Conservation (phyloP, 1,284 basidiomycete species). For the Quambalaria eucalypti region DNA sequence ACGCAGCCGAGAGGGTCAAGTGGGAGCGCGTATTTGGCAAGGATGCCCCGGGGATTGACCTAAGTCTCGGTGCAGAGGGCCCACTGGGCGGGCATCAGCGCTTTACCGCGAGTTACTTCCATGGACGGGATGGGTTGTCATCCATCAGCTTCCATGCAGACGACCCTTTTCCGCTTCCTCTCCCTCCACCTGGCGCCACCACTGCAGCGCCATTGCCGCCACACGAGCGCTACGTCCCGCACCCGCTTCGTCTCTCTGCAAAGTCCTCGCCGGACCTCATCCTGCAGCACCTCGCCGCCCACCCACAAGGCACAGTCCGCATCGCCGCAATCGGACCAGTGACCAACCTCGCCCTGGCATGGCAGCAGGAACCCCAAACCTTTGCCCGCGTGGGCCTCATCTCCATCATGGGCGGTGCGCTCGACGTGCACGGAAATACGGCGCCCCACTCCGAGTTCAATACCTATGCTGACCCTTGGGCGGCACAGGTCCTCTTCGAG, state of each 20-base stretch:
- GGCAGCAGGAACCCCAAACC: conserved; percentile 56
- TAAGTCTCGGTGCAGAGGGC: conserved; percentile 57
- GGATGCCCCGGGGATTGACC: conserved; percentile 2
- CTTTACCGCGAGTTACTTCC: conserved; percentile 71
- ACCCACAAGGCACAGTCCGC: conserved; percentile 61
- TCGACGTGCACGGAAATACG: conserved; percentile 87
- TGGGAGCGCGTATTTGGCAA: neutral
- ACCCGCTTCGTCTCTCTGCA: neutral
- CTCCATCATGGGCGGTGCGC: conserved; percentile 88
- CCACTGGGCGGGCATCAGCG: conserved; percentile 65
- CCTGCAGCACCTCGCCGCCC: conserved; percentile 58
- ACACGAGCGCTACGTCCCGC: neutral
- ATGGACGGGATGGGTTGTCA: conserved; percentile 37
- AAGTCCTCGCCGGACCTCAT: conserved; percentile 48
- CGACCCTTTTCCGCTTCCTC: conserved; percentile 30
- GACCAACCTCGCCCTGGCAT: conserved; percentile 69
- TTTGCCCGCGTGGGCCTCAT: conserved; percentile 59
- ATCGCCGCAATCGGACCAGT: conserved; percentile 80
- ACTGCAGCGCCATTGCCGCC: neutral
- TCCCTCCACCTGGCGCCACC: conserved; percentile 2
- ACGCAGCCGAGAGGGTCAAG: neutral
- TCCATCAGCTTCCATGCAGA: conserved; percentile 26
- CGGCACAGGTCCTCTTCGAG: conserved; percentile 52
- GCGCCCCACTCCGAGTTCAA: conserved; percentile 59
- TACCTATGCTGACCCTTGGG: conserved; percentile 84